Conservation (phyloP, 1,284 basidiomycete genomes). For the Clitocybe nebularis region DNA sequence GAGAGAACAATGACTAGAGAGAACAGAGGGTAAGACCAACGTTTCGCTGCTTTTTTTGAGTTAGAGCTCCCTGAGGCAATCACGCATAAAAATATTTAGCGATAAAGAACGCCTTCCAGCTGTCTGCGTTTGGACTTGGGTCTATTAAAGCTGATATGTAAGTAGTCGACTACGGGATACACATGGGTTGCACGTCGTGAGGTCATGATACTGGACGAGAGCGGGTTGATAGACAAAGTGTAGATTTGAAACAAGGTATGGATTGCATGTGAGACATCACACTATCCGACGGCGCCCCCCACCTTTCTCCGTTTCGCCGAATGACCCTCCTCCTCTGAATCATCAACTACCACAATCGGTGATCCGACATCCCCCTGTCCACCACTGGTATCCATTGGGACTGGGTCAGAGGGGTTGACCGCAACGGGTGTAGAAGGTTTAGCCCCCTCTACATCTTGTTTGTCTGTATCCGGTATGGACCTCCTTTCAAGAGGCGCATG, state of each 20-base stretch:
- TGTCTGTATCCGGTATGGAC: constrained; percentile 11
- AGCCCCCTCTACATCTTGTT: neutral
- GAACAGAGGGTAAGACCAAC: too few species aligned
- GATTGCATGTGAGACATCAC: too few species aligned
- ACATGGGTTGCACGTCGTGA: too few species aligned
- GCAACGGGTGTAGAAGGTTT: constrained; percentile 11
- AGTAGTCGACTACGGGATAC: too few species aligned
- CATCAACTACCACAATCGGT: constrained; percentile 51
- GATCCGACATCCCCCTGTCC: constrained; percentile 30
- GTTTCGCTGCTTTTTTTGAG: neutral
- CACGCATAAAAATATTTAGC: too few species aligned
- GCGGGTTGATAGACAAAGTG: too few species aligned
- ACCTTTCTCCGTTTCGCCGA: constrained; percentile 51
- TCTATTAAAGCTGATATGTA: too few species aligned
- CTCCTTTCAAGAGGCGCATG: constrained; percentile 27
- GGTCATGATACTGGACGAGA: too few species aligned
- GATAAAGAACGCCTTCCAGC: too few species aligned
- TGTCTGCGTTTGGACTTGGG: too few species aligned
- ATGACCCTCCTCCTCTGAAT: constrained; percentile 55
- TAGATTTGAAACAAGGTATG: too few species aligned
- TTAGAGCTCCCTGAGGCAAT: neutral
- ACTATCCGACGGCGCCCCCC: constrained; percentile 27
- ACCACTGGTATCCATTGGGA: constrained; percentile 21
- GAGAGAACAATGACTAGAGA: too few species aligned
- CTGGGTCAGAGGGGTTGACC: constrained; percentile 17